phyloP scores from a whole-genome alignment of 2,329 filamentous ascomycete genomes.

The Pseudopithomyces chartarum region DNA sequence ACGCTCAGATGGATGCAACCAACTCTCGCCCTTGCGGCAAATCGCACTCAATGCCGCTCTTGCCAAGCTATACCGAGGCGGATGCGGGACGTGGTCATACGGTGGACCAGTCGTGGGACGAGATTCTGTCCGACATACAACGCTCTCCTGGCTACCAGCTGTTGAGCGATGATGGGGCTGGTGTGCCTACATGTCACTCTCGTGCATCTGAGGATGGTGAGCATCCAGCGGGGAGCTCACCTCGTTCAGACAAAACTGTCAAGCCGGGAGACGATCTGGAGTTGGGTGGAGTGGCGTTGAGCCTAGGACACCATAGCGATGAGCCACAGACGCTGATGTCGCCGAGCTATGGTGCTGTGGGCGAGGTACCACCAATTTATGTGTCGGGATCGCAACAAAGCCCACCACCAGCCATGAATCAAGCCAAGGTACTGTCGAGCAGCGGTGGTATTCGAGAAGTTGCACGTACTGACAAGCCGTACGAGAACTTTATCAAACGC shows the following conservation, averaged over 20 bases:
- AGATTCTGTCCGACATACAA: neutral
- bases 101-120: neutral
- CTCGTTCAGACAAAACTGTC: slow-evolving; percentile 4
- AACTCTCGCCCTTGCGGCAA: neutral
- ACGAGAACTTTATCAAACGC: neutral
- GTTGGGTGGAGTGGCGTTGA: neutral
- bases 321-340: neutral
- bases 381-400: neutral
- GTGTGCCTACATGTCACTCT: neutral
- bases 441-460: neutral
- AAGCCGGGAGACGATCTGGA: neutral
- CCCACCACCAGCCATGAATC: neutral
- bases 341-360: neutral
- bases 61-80: neutral
- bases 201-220: neutral
- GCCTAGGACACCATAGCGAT: neutral
- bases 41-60: slow-evolving; percentile 1
- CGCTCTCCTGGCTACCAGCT: slow-evolving; percentile 2
- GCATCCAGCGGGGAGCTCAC: neutral
- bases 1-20: neutral
- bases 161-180: neutral
- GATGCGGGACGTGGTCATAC: neutral
- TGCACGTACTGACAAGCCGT: neutral
- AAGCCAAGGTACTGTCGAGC: neutral
- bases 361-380: neutral